phyloP scores from a whole-genome alignment of 331 rosid species.

The Dryas integrifolia region DNA sequence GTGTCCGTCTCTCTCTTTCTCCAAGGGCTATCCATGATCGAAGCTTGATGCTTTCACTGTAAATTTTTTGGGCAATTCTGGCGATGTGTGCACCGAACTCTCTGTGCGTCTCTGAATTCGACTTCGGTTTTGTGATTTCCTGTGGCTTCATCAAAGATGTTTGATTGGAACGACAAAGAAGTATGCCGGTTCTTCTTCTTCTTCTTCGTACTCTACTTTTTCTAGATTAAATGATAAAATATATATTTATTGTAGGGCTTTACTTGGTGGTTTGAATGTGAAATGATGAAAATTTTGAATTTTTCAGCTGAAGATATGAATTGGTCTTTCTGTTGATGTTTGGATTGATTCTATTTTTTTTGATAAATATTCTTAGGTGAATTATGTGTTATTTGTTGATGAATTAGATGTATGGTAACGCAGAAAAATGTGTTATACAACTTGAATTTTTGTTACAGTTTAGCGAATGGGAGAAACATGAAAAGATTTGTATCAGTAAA shows the following conservation, averaged over 20 bases:
- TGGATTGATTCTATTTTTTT: not conserved
- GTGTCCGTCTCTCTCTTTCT: not conserved
- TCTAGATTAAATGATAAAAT: not conserved
- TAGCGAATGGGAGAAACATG: not conserved
- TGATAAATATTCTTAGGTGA: not conserved
- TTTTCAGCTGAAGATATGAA: conserved; percentile 18
- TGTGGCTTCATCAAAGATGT: conserved; percentile 53
- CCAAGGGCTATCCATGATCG: not conserved
- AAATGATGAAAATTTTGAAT: conserved; percentile 7
- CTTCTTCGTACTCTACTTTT: not conserved
- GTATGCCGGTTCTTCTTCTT: conserved; percentile 29
- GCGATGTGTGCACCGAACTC: conserved; percentile 64
- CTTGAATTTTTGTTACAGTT: not conserved
- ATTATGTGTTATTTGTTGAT: not conserved
- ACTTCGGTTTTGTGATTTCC: conserved; percentile 36
- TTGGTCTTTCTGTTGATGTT: not conserved
- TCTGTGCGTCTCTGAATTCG: conserved; percentile 39
- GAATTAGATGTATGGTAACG: not conserved
- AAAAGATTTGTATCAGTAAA: not conserved
- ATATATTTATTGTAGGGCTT: not conserved
- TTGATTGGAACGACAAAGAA: conserved; percentile 99
- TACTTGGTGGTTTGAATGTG: not conserved
- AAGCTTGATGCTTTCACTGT: conserved; percentile 30
- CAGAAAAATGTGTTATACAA: not conserved
- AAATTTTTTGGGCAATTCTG: conserved; percentile 32